These are phyloP conservation scores for Hymenotorrendiella dingleyae DNA, from an alignment of 2,329 filamentous ascomycete genomes.

Conservation along the genomic window DNA sequence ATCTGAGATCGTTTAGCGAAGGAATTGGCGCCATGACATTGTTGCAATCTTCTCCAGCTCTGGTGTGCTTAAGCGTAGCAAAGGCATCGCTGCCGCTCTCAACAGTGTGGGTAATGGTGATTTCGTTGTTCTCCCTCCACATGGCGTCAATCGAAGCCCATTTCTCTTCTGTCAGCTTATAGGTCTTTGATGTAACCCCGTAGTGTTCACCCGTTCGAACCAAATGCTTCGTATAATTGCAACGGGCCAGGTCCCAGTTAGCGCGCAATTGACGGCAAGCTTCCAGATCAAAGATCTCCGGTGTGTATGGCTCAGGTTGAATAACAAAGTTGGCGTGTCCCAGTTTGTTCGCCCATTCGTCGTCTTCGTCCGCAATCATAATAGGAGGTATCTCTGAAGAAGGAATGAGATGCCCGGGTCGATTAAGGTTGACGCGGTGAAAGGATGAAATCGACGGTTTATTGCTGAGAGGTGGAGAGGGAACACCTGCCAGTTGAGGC, in stretches of 20 bases:
- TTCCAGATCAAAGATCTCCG: constrained; percentile 49
- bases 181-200: constrained; percentile 82
- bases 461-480: constrained; percentile 70
- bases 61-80: constrained; percentile 36
- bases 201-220: constrained; percentile 87
- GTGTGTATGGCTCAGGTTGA: constrained; percentile 70
- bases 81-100: constrained; percentile 37
- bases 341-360: constrained; percentile 78
- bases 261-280: constrained; percentile 60
- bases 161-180: constrained; percentile 78
- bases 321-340: constrained; percentile 95
- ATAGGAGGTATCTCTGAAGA: constrained; percentile 56
- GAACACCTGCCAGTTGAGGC: constrained; percentile 40
- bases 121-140: constrained; percentile 68
- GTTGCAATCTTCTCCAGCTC: constrained; percentile 38
- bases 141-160: constrained; percentile 73
- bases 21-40: constrained; percentile 60
- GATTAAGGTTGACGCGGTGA: constrained; percentile 36
- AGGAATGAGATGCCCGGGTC: constrained; percentile 42
- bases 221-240: constrained; percentile 84
- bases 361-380: constrained; percentile 61
- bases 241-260: constrained; percentile 77
- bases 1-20: constrained; percentile 57
- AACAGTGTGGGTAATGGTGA: constrained; percentile 49
- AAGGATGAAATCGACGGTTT: constrained; percentile 76